Percentiles rank a stretch among this genome's conserved stretches.
Evolutionary conservation across 352 stramenopile species (phyloP).

Genomic region (Salisapilia sapeloensis): DNA sequence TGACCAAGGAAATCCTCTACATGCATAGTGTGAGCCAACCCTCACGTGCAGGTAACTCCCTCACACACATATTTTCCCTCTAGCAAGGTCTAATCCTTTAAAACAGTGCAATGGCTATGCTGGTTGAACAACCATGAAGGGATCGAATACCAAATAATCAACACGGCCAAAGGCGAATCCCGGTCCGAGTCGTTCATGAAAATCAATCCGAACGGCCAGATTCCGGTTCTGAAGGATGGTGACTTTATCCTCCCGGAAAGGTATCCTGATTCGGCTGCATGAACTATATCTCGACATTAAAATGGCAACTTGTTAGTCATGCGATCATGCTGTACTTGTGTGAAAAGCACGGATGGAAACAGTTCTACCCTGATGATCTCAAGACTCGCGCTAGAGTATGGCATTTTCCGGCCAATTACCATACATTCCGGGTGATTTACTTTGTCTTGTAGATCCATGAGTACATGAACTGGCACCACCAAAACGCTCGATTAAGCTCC

Average conservation of each 20-base stretch:
- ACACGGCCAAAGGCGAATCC: constrained; percentile 29
- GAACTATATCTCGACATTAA: neutral
- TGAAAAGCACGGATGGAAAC: constrained; percentile 44
- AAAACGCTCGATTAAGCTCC: constrained; percentile 36
- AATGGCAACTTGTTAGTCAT: constrained; percentile 11
- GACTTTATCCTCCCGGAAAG: constrained; percentile 51
- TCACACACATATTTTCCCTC: neutral
- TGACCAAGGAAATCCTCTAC: constrained; percentile 33
- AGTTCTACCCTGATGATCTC: constrained; percentile 36
- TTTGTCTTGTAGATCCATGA: constrained; percentile 31
- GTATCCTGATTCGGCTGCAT: constrained; percentile 4
- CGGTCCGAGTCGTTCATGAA: constrained; percentile 27
- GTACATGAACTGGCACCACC: constrained; percentile 71
- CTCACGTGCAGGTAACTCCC: constrained; percentile 23
- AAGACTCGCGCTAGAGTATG: constrained; percentile 44
- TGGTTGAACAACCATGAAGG: constrained; percentile 43
- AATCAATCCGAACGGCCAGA: constrained; percentile 44
- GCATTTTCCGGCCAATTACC: neutral
- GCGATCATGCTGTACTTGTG: constrained; percentile 60
- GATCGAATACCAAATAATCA: constrained; percentile 38
- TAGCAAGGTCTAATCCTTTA: neutral
- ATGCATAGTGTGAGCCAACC: constrained; percentile 44
- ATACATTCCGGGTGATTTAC: neutral
- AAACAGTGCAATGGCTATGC: constrained; percentile 45
- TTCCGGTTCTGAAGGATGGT: constrained; percentile 48